Evolutionary conservation across 2,329 filamentous ascomycete genomes (phyloP).

Genomic region (Diplodia intermedia): DNA sequence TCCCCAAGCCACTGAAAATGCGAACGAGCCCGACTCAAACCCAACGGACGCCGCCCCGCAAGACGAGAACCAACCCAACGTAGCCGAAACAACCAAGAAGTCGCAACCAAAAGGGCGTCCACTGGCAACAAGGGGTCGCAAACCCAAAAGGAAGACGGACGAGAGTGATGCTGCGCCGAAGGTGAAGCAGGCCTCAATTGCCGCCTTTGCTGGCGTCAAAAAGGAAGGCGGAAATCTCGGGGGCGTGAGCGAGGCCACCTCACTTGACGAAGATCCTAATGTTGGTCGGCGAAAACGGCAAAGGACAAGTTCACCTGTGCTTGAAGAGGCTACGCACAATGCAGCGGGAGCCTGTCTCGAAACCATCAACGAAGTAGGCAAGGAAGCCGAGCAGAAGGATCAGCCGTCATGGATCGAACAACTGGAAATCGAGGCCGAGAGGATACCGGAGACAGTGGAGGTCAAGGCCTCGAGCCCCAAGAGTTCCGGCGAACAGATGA

Average conservation of each 20-base stretch:
- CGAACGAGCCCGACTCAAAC: conserved; percentile 37
- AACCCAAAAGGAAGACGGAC: conserved; percentile 12
- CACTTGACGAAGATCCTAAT: conserved; percentile 43
- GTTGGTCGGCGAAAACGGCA: conserved; percentile 47
- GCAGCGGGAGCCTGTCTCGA: neutral
- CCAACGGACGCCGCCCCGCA: conserved; percentile 33
- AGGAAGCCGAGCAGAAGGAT: neutral
- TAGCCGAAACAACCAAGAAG: conserved; percentile 6
- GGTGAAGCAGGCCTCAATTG: conserved; percentile 31
- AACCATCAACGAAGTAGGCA: neutral
- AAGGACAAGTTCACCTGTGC: conserved; percentile 45
- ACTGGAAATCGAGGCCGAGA: conserved; percentile 39
- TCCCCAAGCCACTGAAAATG: conserved; percentile 37
- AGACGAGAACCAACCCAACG: conserved; percentile 19
- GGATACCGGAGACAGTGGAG: conserved; percentile 9
- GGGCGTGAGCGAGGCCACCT: conserved; percentile 31
- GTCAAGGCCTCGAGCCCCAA: conserved; percentile 19
- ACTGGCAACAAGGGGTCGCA: neutral
- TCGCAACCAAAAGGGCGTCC: neutral
- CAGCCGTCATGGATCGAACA: conserved; percentile 42
- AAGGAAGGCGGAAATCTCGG: neutral
- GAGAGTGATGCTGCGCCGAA: neutral
- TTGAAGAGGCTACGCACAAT: neutral
- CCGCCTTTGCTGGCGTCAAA: conserved; percentile 35
- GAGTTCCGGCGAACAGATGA: neutral